Evolutionary conservation across 306 rosid species (phyloP).

Genomic region (Cicer chorassanicum): DNA sequence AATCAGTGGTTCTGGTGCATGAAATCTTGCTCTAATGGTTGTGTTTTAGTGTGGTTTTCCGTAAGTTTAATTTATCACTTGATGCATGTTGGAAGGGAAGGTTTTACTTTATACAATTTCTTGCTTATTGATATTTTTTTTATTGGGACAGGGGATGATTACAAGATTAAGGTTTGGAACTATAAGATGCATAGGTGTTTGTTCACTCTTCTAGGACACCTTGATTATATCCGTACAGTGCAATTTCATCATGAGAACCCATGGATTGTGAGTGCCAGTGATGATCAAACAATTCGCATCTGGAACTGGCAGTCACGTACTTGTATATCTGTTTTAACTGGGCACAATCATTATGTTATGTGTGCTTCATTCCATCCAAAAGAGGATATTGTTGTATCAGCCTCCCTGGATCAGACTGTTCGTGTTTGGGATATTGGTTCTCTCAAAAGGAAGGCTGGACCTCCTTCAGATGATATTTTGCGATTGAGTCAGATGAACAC

Average conservation of each 20-base stretch:
- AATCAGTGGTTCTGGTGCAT: conserved; percentile 16
- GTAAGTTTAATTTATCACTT: conserved; percentile 22
- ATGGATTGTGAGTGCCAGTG: conserved; percentile 98
- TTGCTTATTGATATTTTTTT: conserved; percentile 22
- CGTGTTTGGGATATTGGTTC: conserved; percentile 99
- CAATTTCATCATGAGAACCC: conserved; percentile 97
- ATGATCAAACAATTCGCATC: conserved; percentile 96
- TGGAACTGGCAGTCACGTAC: conserved; percentile 99
- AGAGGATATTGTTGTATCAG: conserved; percentile 94
- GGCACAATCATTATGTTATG: conserved; percentile 98
- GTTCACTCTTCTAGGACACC: conserved; percentile 96
- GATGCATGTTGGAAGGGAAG: neutral
- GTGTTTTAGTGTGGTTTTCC: conserved; percentile 22
- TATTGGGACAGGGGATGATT: conserved; percentile 84
- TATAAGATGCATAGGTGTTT: conserved; percentile 94
- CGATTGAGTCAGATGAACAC: conserved; percentile 95
- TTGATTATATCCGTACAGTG: conserved; percentile 93
- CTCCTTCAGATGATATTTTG: conserved; percentile 90
- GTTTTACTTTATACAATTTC: conserved; percentile 11
- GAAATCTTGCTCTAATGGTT: conserved; percentile 30
- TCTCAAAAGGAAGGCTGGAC: conserved; percentile 85
- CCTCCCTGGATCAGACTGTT: conserved; percentile 95
- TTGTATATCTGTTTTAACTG: conserved; percentile 92
- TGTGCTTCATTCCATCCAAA: conserved; percentile 95
- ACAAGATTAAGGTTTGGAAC: conserved; percentile 99